phyloP scores from a whole-genome alignment of 306 rosid genomes.

The Dalbergia cultrata region DNA sequence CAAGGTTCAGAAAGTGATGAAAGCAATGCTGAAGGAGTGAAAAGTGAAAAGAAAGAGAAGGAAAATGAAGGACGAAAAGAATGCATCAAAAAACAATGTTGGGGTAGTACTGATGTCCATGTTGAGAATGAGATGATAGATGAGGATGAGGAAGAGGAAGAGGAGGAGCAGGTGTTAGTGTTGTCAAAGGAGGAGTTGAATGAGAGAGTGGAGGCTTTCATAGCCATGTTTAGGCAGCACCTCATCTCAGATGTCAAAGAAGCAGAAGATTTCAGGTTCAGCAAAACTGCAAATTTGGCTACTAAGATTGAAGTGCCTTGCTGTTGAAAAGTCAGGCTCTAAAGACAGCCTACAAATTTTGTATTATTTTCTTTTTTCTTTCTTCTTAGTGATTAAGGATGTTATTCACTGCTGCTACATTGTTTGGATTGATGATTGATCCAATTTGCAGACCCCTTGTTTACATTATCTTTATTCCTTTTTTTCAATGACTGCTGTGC shows the following conservation, averaged over 20 bases:
- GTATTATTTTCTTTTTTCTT: slow-evolving; percentile 3
- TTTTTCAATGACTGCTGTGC: not conserved
- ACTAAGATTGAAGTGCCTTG: slow-evolving; percentile 50
- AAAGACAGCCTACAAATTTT: slow-evolving; percentile 33
- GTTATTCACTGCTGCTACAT: slow-evolving; percentile 20
- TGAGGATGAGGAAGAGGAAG: slow-evolving; percentile 40
- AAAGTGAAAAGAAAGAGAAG: slow-evolving; percentile 44
- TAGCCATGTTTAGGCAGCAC: slow-evolving; percentile 89
- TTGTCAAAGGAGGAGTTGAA: slow-evolving; percentile 89
- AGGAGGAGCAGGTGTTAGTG: slow-evolving; percentile 47
- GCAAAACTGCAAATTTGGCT: slow-evolving; percentile 32
- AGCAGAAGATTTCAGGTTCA: slow-evolving; percentile 47
- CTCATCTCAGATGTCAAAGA: slow-evolving; percentile 78
- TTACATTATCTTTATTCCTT: not conserved
- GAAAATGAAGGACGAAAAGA: slow-evolving; percentile 47
- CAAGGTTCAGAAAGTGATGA: slow-evolving; percentile 38
- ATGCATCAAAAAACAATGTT: slow-evolving; percentile 40
- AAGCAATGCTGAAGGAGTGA: slow-evolving; percentile 33
- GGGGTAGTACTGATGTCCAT: slow-evolving; percentile 25
- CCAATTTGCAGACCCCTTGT: slow-evolving; percentile 33
- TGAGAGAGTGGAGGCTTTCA: slow-evolving; percentile 94
- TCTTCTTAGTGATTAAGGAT: slow-evolving; percentile 38
- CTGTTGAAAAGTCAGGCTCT: slow-evolving; percentile 44
- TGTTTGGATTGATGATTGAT: slow-evolving; percentile 43
- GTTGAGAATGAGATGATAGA: slow-evolving; percentile 43